Percentiles rank a stretch among this genome's conserved stretches.
Evolutionary conservation across 2,329 filamentous ascomycete species (phyloP).

Genomic region (Trichoderma hamatum): DNA sequence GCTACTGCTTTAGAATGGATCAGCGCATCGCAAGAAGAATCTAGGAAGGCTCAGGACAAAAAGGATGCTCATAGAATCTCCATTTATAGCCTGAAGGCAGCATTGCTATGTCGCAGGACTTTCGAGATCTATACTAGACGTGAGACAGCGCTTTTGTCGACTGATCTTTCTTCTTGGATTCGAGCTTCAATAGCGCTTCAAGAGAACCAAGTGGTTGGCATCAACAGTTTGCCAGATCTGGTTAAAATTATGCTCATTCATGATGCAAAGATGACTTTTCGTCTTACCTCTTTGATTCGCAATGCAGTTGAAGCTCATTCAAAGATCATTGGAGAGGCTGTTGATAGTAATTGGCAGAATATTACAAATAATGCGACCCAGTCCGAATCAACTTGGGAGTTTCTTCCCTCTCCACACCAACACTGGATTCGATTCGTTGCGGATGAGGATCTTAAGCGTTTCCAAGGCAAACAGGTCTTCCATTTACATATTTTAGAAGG

Average conservation of each 20-base stretch:
- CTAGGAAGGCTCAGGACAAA: constrained; percentile 43
- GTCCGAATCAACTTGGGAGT: background rate
- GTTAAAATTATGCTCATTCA: constrained; percentile 29
- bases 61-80: constrained; percentile 40
- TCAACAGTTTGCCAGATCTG: constrained; percentile 24
- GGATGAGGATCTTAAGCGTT: background rate
- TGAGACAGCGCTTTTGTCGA: background rate
- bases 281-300: background rate
- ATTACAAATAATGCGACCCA: background rate
- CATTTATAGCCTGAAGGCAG: constrained; percentile 55
- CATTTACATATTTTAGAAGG: constrained; percentile 42
- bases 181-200: constrained; percentile 35
- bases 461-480: constrained; percentile 29
- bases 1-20: constrained; percentile 55
- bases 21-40: constrained; percentile 48
- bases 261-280: constrained; percentile 31
- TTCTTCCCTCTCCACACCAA: background rate
- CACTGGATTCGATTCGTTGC: background rate
- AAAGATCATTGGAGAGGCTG: background rate
- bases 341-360: background rate
- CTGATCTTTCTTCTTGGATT: constrained; percentile 31
- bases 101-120: constrained; percentile 56
- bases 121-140: constrained; percentile 32
- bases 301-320: constrained; percentile 2
- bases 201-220: constrained; percentile 33